phyloP scores from a whole-genome alignment of 2,329 filamentous ascomycete genomes.

The Claviceps humidiphila region DNA sequence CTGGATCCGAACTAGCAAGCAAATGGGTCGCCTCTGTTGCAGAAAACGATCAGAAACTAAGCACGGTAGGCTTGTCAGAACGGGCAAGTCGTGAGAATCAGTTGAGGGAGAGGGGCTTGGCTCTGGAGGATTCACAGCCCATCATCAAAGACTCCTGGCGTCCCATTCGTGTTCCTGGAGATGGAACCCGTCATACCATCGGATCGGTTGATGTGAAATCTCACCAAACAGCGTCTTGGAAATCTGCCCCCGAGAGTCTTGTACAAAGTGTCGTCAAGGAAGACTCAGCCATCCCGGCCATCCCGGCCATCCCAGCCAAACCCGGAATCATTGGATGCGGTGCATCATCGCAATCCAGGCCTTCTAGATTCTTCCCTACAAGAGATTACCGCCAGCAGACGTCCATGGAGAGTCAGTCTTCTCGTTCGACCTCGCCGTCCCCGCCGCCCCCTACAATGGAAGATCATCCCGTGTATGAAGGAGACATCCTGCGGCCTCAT shows the following conservation, averaged over 20 bases:
- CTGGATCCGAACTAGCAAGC: slow-evolving; percentile 21
- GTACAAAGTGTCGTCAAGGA: slow-evolving; percentile 9
- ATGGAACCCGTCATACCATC: slow-evolving; percentile 20
- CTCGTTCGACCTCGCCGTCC: slow-evolving; percentile 44
- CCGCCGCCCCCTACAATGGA: slow-evolving; percentile 60
- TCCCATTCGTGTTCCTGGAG: slow-evolving; percentile 24
- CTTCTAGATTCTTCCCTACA: slow-evolving; percentile 50
- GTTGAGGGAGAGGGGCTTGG: slow-evolving; percentile 30
- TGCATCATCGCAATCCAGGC: slow-evolving; percentile 32
- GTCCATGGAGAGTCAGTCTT: slow-evolving; percentile 20
- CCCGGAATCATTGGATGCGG: slow-evolving; percentile 17
- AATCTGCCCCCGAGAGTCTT: slow-evolving; percentile 16
- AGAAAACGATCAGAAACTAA: slow-evolving; percentile 33
- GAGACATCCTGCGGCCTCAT: slow-evolving; percentile 49
- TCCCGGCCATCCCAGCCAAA: slow-evolving; percentile 10
- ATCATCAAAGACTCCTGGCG: slow-evolving; percentile 43
- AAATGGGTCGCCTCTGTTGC: slow-evolving; percentile 30
- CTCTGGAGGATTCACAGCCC: slow-evolving; percentile 31
- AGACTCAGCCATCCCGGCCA: slow-evolving; percentile 7
- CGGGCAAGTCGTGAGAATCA: slow-evolving; percentile 29
- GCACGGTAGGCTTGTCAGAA: slow-evolving; percentile 24
- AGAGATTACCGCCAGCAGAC: slow-evolving; percentile 34
- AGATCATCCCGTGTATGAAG: slow-evolving; percentile 60
- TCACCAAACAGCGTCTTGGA: slow-evolving; percentile 18
- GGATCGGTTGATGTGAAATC: slow-evolving; percentile 15